Conservation (phyloP, 2,329 filamentous ascomycete genomes). For the Xylariaceae sp. region DNA sequence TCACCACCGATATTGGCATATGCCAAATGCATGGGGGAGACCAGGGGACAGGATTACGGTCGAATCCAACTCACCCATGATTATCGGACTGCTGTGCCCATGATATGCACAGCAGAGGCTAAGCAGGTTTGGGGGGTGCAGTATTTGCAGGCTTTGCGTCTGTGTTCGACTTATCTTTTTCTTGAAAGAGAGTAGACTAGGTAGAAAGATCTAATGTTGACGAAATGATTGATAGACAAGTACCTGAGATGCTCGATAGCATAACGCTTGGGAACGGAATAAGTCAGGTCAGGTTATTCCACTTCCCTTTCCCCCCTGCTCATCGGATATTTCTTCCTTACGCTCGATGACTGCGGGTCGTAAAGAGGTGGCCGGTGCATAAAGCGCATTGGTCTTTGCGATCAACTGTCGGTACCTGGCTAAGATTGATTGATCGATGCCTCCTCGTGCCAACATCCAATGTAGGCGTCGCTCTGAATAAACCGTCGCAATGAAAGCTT, state of each 20-base stretch:
- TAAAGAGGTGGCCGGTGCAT: slow-evolving; percentile 16
- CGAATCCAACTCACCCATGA: slow-evolving; percentile 39
- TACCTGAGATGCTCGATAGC: neutral
- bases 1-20: neutral
- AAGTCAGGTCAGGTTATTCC: slow-evolving; percentile 11
- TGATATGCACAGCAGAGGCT: slow-evolving; percentile 28
- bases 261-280: slow-evolving; percentile 15
- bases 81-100: slow-evolving; percentile 38
- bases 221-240: slow-evolving; percentile 1
- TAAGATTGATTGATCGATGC: neutral
- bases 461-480: neutral
- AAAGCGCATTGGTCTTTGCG: neutral
- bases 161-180: neutral
- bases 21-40: neutral
- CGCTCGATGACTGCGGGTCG: neutral
- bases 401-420: neutral
- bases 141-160: slow-evolving; percentile 5
- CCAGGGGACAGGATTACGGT: neutral
- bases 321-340: slow-evolving; percentile 2
- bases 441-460: neutral
- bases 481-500: neutral
- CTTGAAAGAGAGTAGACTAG: neutral
- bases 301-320: slow-evolving; percentile 1
- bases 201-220: neutral
- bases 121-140: neutral